A percentile compares a stretch with the other conserved stretches of the same genome.
phyloP scores from a whole-genome alignment of 495 filamentous ascomycete species.

The Lindgomyces ingoldianus region DNA sequence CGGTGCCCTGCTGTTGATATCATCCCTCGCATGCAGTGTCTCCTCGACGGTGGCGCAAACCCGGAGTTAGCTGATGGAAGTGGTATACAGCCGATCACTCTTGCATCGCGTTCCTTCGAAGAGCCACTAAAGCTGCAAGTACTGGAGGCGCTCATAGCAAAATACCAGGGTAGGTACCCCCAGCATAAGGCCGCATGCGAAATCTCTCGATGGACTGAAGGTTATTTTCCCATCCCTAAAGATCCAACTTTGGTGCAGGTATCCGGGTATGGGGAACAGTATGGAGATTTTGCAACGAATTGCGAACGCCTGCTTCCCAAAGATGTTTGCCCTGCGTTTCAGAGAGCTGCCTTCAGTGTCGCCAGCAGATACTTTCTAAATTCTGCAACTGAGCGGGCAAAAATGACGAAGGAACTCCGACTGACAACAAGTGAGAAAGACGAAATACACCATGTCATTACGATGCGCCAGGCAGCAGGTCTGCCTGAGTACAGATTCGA shows the following conservation, averaged over 20 bases:
- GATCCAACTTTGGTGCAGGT: conserved; percentile 17
- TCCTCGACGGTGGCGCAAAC: conserved; percentile 26
- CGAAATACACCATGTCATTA: conserved; percentile 8
- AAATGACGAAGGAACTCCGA: background rate
- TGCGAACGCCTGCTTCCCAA: conserved; percentile 1
- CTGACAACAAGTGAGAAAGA: conserved; percentile 3
- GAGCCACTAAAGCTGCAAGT: conserved; percentile 17
- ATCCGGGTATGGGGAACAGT: conserved; percentile 1
- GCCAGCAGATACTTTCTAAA: conserved; percentile 17
- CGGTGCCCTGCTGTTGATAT: conserved; percentile 29
- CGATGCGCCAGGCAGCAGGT: background rate
- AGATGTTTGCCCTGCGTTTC: background rate
- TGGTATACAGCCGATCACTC: conserved; percentile 3
- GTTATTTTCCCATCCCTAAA: conserved; percentile 23
- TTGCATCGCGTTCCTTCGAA: conserved; percentile 21
- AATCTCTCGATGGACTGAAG: conserved; percentile 1
- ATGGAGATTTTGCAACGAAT: conserved; percentile 5
- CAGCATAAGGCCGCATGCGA: background rate
- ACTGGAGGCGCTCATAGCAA: conserved; percentile 17
- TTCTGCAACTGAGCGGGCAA: background rate
- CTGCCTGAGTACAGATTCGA: conserved; percentile 12
- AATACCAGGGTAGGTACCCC: conserved; percentile 1
- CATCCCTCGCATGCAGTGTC: conserved; percentile 10
- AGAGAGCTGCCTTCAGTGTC: conserved; percentile 16
- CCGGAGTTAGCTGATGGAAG: conserved; percentile 9